These are phyloP conservation scores for Ogataea wickerhamii DNA, from an alignment of 805 yeast genomes.

Conservation along the genomic window DNA sequence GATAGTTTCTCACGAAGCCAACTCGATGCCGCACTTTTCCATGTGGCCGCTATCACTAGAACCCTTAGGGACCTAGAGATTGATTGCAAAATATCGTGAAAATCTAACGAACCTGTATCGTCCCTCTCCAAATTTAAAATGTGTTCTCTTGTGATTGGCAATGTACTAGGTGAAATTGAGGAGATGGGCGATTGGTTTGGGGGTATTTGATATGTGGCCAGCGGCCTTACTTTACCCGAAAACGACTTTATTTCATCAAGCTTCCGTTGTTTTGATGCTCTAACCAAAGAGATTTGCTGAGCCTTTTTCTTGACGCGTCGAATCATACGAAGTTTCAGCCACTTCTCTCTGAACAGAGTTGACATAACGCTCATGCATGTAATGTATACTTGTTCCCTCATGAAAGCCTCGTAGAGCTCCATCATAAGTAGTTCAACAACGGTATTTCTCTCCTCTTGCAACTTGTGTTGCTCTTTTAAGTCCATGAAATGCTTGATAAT, in stretches of 20 bases:
- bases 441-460: constrained; percentile 17
- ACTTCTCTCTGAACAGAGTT: constrained; percentile 31
- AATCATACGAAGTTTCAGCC: constrained; percentile 33
- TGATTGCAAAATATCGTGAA: neutral
- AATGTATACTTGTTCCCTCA: constrained; percentile 52
- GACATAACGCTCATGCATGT: constrained; percentile 45
- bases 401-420: constrained; percentile 57
- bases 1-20: constrained; percentile 49
- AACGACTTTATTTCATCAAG: constrained; percentile 35
- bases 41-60: constrained; percentile 44
- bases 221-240: constrained; percentile 24
- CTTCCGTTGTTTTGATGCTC: constrained; percentile 35
- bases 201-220: too few species aligned
- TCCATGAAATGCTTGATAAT: constrained; percentile 7
- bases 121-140: neutral
- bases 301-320: constrained; percentile 32
- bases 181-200: constrained; percentile 10
- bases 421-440: constrained; percentile 39
- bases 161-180: neutral
- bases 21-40: constrained; percentile 40
- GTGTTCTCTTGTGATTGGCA: neutral
- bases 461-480: constrained; percentile 5
- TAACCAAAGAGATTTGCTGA: constrained; percentile 17
- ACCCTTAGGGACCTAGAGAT: constrained; percentile 28
- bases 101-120: constrained; percentile 1